phyloP scores from a whole-genome alignment of 176 grass and related monocot species.

The Tillandsia leiboldiana region DNA sequence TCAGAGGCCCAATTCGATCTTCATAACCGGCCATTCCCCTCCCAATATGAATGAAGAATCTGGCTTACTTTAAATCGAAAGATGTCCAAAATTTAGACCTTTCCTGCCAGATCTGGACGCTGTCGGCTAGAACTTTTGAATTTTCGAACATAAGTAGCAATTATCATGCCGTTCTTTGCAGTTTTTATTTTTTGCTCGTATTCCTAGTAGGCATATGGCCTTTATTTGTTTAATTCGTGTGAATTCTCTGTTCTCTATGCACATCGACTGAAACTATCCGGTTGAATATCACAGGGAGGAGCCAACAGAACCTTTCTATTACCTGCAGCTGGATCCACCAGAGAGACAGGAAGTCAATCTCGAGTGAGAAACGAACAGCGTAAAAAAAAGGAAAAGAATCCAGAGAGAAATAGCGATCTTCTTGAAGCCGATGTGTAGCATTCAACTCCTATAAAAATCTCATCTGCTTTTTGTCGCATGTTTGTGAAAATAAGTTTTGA shows the following conservation, averaged over 20 bases:
- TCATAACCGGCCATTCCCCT: too few species aligned
- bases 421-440: background rate
- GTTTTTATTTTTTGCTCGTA: background rate
- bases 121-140: too few species aligned
- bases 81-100: too few species aligned
- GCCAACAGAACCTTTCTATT: conserved; percentile 53
- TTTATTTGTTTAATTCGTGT: background rate
- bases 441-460: background rate
- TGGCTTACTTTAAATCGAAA: too few species aligned
- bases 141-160: background rate
- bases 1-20: too few species aligned
- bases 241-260: background rate
- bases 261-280: background rate
- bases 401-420: background rate
- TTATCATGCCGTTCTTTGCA: background rate
- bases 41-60: too few species aligned
- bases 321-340: conserved; percentile 70
- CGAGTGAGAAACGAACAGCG: conserved; percentile 22
- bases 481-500: conserved; percentile 1
- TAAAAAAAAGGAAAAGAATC: background rate
- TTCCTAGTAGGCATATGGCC: background rate
- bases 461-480: conserved; percentile 11
- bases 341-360: conserved; percentile 53
- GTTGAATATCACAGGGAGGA: conserved; percentile 57
- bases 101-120: too few species aligned